Conservation (phyloP, 2,329 filamentous ascomycete genomes). For the Metarhizium humberi region DNA sequence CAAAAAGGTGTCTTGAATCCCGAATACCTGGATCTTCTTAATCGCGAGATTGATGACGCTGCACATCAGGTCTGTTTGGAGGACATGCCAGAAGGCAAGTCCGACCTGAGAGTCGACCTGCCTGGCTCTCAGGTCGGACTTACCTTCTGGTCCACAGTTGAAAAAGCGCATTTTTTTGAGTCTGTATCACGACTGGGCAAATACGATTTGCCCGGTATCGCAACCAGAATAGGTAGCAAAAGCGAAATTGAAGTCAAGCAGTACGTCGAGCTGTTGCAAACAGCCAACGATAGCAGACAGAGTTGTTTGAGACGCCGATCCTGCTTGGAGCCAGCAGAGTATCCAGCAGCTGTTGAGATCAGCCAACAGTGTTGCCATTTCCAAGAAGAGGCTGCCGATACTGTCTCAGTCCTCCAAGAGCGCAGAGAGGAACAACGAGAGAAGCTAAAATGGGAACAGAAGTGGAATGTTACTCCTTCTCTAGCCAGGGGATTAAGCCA, state of each 20-base stretch:
- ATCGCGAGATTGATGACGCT: conserved; percentile 48
- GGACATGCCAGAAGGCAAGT: conserved; percentile 53
- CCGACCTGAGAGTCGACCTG: conserved; percentile 46
- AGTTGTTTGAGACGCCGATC: conserved; percentile 18
- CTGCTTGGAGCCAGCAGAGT: conserved; percentile 38
- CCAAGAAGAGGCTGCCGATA: conserved; percentile 61
- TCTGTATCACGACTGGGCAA: conserved; percentile 55
- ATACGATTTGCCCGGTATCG: conserved; percentile 52
- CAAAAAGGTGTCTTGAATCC: conserved; percentile 31
- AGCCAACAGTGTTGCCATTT: conserved; percentile 53
- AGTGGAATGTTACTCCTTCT: conserved; percentile 54
- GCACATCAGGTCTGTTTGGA: conserved; percentile 25
- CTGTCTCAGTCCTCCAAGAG: conserved; percentile 56
- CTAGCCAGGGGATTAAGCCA: conserved; percentile 22
- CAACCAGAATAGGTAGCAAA: conserved; percentile 58
- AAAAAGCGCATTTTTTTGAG: conserved; percentile 64
- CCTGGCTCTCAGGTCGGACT: conserved; percentile 53
- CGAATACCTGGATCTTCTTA: conserved; percentile 42
- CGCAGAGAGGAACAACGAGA: conserved; percentile 51
- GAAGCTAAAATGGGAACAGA: conserved; percentile 46
- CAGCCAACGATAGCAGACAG: conserved; percentile 32
- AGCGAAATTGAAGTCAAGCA: conserved; percentile 63
- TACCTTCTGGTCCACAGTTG: conserved; percentile 57
- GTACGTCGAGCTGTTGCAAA: conserved; percentile 56
- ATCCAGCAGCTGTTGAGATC: conserved; percentile 67